Evolutionary conservation across 768 basidiomycete genomes (phyloP).

Genomic region (Lanmaoa pseudosensibilis): DNA sequence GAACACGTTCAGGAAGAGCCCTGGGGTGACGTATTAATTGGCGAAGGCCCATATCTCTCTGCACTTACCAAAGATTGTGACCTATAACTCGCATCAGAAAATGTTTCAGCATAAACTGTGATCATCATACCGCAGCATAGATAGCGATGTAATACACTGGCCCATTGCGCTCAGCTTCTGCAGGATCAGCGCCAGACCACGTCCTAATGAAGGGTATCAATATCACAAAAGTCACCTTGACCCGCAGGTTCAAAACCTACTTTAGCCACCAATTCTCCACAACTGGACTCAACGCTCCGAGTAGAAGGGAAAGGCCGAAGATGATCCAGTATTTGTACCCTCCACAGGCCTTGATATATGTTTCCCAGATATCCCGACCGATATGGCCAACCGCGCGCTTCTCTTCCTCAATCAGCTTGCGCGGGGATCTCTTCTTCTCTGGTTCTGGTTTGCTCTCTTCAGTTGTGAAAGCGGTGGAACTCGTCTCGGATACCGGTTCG

Average conservation of each 20-base stretch:
- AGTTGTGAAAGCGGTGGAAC: conserved; percentile 42
- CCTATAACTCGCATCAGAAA: conserved; percentile 31
- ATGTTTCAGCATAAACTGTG: background rate
- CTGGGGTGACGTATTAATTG: conserved; percentile 32
- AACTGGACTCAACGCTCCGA: conserved; percentile 65
- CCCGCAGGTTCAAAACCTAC: conserved; percentile 27
- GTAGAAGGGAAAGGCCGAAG: conserved; percentile 51
- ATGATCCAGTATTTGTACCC: conserved; percentile 54
- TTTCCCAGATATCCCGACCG: conserved; percentile 61
- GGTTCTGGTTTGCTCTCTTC: conserved; percentile 38
- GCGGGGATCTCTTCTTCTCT: conserved; percentile 58
- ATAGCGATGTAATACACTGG: conserved; percentile 51
- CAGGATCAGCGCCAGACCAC: conserved; percentile 56
- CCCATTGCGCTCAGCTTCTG: conserved; percentile 40
- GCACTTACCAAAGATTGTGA: conserved; percentile 37
- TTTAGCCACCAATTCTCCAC: conserved; percentile 72
- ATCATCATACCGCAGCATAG: conserved; percentile 59
- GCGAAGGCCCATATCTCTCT: background rate
- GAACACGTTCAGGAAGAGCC: conserved; percentile 56
- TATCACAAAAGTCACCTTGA: conserved; percentile 4
- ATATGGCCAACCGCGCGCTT: conserved; percentile 75
- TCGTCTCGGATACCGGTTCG: conserved; percentile 40
- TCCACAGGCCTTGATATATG: conserved; percentile 54
- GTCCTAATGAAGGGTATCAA: conserved; percentile 36
- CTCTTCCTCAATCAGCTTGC: conserved; percentile 86